phyloP scores from a whole-genome alignment of 2,329 filamentous ascomycete species.

The Epichloe sibirici region DNA sequence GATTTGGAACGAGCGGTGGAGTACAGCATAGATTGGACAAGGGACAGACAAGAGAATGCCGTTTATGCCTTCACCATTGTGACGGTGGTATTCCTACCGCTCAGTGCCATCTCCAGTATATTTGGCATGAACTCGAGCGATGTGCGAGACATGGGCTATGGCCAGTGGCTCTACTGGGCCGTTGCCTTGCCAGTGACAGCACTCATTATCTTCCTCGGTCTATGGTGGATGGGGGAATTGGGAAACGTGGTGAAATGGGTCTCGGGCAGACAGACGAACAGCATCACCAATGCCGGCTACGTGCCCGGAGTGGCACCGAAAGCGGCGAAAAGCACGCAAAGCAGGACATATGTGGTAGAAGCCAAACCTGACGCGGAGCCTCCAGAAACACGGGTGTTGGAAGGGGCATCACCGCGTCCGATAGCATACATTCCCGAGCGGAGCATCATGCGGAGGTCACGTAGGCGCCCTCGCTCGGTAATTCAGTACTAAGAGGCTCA shows the following conservation, averaged over 20 bases:
- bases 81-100: slow-evolving; percentile 35
- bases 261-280: slow-evolving; percentile 8
- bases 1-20: slow-evolving; percentile 18
- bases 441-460: not conserved
- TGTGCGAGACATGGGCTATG: slow-evolving; percentile 34
- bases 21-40: slow-evolving; percentile 27
- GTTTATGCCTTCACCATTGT: slow-evolving; percentile 39
- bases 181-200: slow-evolving; percentile 34
- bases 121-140: slow-evolving; percentile 43
- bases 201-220: slow-evolving; percentile 24
- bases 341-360: not conserved
- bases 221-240: slow-evolving; percentile 33
- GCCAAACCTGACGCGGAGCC: not conserved
- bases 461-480: not conserved
- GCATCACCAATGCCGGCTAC: not conserved
- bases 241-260: slow-evolving; percentile 21
- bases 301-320: not conserved
- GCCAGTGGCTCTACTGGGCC: slow-evolving; percentile 39
- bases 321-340: not conserved
- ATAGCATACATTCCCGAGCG: not conserved
- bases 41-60: slow-evolving; percentile 33
- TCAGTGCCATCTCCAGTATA: slow-evolving; percentile 33
- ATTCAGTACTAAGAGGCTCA: not conserved
- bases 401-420: not conserved
- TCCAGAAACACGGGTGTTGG: not conserved